These are phyloP conservation scores for Thelonectria discophora DNA, from an alignment of 2,329 filamentous ascomycete genomes.

Conservation along the genomic window DNA sequence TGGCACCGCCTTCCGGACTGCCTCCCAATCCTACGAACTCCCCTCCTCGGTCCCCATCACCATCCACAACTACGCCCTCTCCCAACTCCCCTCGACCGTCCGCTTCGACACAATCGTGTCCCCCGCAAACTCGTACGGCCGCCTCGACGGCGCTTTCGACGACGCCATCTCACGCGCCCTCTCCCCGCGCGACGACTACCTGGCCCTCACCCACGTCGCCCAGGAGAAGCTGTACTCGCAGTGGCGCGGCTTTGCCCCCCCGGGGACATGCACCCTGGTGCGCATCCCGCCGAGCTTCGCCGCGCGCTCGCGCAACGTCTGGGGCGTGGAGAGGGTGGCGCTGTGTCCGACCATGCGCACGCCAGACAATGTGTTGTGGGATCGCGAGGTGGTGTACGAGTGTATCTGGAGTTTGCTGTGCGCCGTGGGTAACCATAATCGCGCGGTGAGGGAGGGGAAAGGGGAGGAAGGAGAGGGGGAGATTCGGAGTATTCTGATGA, in stretches of 20 bases:
- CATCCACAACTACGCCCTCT: conserved; percentile 51
- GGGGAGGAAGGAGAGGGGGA: conserved; percentile 26
- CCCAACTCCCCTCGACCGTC: conserved; percentile 45
- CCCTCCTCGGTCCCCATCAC: conserved; percentile 43
- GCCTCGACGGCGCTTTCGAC: conserved; percentile 63
- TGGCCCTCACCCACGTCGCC: conserved; percentile 55
- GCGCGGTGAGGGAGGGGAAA: conserved; percentile 25
- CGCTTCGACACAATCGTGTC: conserved; percentile 60
- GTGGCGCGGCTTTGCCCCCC: conserved; percentile 59
- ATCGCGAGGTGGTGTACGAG: conserved; percentile 63
- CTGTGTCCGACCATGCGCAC: conserved; percentile 63
- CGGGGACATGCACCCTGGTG: conserved; percentile 59
- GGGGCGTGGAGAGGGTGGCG: conserved; percentile 54
- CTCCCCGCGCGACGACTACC: conserved; percentile 51
- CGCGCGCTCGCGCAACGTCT: conserved; percentile 46
- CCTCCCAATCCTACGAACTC: conserved; percentile 33
- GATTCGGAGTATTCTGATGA: conserved; percentile 58
- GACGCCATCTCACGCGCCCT: conserved; percentile 44
- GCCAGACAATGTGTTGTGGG: conserved; percentile 55
- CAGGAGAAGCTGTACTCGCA: conserved; percentile 58
- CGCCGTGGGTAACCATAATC: conserved; percentile 58
- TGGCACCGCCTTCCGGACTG: conserved; percentile 12
- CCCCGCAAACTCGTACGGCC: conserved; percentile 62
- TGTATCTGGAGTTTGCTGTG: conserved; percentile 61
- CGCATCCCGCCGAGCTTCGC: conserved; percentile 50